Conservation (phyloP, 1,284 basidiomycete species). For the Athelia psychrophila region DNA sequence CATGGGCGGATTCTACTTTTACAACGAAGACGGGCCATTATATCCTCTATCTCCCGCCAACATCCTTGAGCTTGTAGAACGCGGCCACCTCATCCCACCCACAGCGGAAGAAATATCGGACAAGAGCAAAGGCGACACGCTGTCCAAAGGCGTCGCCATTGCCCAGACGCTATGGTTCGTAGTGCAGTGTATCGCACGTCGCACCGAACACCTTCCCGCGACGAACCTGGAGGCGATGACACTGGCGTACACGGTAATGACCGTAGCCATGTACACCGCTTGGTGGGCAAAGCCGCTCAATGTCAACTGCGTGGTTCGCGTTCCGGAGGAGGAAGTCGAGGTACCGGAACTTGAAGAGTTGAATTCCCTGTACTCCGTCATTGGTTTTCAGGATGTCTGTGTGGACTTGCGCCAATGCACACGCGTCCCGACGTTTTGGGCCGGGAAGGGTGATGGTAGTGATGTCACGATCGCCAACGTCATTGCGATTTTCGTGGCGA, state of each 20-base stretch:
- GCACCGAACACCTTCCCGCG: conserved; percentile 9
- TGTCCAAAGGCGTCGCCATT: conserved; percentile 18
- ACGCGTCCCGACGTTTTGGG: too few relatives aligned
- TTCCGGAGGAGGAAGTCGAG: conserved; percentile 13
- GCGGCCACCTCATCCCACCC: too few relatives aligned
- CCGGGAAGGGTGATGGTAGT: too few relatives aligned
- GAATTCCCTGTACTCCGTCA: too few relatives aligned
- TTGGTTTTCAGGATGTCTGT: too few relatives aligned
- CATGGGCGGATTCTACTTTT: too few relatives aligned
- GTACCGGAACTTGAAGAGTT: too few relatives aligned
- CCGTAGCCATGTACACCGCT: conserved; percentile 9
- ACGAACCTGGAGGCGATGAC: conserved; percentile 25
- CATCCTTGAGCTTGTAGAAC: too few relatives aligned
- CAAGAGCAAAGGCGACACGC: conserved; percentile 18
- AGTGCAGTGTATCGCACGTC: conserved; percentile 17
- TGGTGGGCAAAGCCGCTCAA: conserved; percentile 19
- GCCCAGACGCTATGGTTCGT: conserved; percentile 24
- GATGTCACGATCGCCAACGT: too few relatives aligned
- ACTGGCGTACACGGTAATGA: conserved; percentile 14
- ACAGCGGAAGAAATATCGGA: conserved; percentile 14
- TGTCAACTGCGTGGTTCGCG: conserved; percentile 8
- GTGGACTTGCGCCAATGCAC: too few relatives aligned
- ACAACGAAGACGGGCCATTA: too few relatives aligned
- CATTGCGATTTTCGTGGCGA: neutral
- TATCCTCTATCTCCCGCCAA: too few relatives aligned